These are phyloP conservation scores for Amylostereum areolatum DNA, from an alignment of 1,284 basidiomycete genomes.

Conservation along the genomic window DNA sequence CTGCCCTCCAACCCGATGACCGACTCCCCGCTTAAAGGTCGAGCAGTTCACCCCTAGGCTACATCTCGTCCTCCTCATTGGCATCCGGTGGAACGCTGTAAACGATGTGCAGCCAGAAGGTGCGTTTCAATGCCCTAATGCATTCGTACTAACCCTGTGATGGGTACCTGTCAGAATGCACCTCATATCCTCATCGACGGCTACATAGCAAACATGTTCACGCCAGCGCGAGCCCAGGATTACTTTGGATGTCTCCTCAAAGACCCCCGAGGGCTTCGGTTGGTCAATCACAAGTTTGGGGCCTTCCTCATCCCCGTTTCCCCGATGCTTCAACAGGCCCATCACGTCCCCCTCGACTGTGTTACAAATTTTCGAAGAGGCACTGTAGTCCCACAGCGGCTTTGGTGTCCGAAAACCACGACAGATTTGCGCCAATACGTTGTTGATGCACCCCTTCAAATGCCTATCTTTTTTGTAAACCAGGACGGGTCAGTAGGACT, in stretches of 20 bases:
- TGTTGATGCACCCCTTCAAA: constrained; percentile 3
- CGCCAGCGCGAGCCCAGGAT: no score
- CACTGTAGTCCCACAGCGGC: constrained; percentile 10
- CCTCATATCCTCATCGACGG: not conserved
- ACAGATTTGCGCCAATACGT: constrained; percentile 7
- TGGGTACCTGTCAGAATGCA: no score
- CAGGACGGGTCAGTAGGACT: constrained; percentile 7
- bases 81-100: no score
- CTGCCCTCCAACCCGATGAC: no score
- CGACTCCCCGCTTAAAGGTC: no score
- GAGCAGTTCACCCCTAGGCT: no score
- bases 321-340: not conserved
- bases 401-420: constrained; percentile 5
- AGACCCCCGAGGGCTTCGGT: not conserved
- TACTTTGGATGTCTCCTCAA: not conserved
- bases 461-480: constrained; percentile 13
- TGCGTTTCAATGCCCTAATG: no score
- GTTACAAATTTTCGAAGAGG: not conserved
- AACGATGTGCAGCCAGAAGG: no score
- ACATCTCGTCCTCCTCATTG: no score
- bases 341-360: constrained; percentile 5
- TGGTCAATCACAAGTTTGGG: not conserved
- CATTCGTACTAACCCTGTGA: no score
- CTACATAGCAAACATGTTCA: not conserved
- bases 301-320: not conserved